Conservation (phyloP, 2,329 filamentous ascomycete species). For the Polytolypa hystricis region DNA sequence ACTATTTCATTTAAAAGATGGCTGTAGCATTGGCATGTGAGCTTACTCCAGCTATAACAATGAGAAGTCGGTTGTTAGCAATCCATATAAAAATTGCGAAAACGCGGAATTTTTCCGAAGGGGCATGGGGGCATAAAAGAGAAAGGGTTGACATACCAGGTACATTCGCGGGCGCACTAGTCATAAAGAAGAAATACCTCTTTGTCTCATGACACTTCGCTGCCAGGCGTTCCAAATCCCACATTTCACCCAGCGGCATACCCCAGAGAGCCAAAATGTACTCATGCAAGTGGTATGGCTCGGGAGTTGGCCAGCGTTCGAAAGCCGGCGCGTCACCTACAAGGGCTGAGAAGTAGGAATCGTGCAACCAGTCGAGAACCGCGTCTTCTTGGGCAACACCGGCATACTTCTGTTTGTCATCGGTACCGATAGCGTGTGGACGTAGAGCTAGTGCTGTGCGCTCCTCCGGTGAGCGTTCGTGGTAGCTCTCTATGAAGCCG, state of each 20-base stretch:
- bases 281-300: constrained; percentile 28
- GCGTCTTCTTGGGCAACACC: constrained; percentile 44
- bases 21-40: constrained; percentile 21
- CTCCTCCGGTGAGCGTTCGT: constrained; percentile 31
- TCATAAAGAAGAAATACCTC: constrained; percentile 33
- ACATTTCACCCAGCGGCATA: constrained; percentile 36
- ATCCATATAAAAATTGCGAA: too few relatives aligned
- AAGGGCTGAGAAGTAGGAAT: constrained; percentile 56
- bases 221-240: constrained; percentile 31
- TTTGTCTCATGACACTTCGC: constrained; percentile 24
- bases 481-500: constrained; percentile 50
- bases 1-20: constrained; percentile 16
- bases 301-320: constrained; percentile 48
- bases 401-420: constrained; percentile 35
- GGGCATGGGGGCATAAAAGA: neutral
- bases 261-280: constrained; percentile 34
- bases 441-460: constrained; percentile 23
- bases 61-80: too few relatives aligned
- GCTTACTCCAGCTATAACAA: constrained; percentile 15
- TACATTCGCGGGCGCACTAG: constrained; percentile 32
- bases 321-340: constrained; percentile 53
- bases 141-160: constrained; percentile 20
- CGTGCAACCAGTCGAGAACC: constrained; percentile 56
- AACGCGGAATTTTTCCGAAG: too few relatives aligned
- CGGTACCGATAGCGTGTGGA: constrained; percentile 16